Evolutionary conservation across 768 basidiomycete species (phyloP), one percentile per base, ranked within the genome.

Genomic region (Hebeloma cylindrosporum): DNA sequence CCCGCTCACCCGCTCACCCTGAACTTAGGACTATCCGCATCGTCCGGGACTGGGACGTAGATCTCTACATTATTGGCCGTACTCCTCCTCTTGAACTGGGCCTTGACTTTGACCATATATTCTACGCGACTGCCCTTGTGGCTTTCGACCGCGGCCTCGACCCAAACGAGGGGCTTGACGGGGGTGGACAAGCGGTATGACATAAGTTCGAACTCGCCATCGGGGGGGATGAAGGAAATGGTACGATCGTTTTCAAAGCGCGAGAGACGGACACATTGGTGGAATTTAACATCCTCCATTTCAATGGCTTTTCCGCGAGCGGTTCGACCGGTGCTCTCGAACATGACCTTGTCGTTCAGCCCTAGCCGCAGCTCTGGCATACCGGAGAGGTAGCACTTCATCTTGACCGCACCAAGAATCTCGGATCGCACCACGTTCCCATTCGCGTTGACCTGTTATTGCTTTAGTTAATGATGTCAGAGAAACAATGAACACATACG

Each of bases 211-310:
- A 99, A 98, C 64, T 97, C 95, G 59, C 96, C 96, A 62, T 98
- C 95, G 3, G 96, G 95, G 0, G 96, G 96, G 57, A 98, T 99
- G 71, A 99, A 99, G 26, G 91, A 93, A 60, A 98, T 99, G 1
- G 95, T 98, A 48, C 96, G 86, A 69, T 99, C 95, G 65, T 96
- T 97, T 61, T 99, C 96, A 61, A 99, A 99, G 5, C 95, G 83
- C 7, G 93, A 88, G 17, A 99, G 77, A 7, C 96, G 91, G 8
- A 98, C 96, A 59, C 96, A 99, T 75, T 99, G 96, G 61, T 99
- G 96, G 72, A 99, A 99, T 65, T 97, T 97, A 71, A 97, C 92
- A 59, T 98, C 96, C 64, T 99, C 96, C 89, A 99, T 96, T 69
- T 99, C 96, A 55, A 99, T 96, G 2, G 96, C 87, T 67, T 98